phyloP scores from a whole-genome alignment of 208 protist genomes.

The Leishmania tropica region DNA sequence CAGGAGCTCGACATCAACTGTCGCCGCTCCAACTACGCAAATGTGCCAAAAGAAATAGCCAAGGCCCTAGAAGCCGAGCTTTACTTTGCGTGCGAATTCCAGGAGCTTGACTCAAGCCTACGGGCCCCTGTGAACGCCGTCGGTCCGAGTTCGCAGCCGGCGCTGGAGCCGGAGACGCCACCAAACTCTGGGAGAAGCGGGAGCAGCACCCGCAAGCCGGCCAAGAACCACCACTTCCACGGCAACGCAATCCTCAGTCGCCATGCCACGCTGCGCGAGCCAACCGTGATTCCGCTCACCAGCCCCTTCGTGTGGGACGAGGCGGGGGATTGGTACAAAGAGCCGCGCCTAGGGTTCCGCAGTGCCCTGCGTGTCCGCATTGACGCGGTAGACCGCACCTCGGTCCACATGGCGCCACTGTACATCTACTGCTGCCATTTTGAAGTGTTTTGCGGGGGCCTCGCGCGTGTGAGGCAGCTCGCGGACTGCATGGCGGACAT shows the following conservation, averaged over 20 bases:
- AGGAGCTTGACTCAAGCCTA: constrained; percentile 55
- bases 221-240: constrained; percentile 58
- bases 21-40: constrained; percentile 59
- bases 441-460: constrained; percentile 75
- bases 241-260: constrained; percentile 79
- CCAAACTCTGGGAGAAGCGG: not conserved
- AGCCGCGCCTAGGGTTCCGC: constrained; percentile 68
- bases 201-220: not conserved
- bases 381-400: constrained; percentile 34
- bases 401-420: constrained; percentile 39
- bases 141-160: constrained; percentile 46
- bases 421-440: constrained; percentile 85
- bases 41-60: constrained; percentile 66
- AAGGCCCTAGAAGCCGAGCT: constrained; percentile 55
- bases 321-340: constrained; percentile 32
- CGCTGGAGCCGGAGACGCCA: constrained; percentile 5
- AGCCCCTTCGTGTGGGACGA: constrained; percentile 61
- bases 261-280: constrained; percentile 36
- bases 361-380: constrained; percentile 54
- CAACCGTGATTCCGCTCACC: constrained; percentile 47
- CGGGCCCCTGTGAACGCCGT: constrained; percentile 46
- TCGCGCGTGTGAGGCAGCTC: constrained; percentile 73
- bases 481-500: constrained; percentile 63
- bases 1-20: constrained; percentile 87
- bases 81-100: constrained; percentile 83